Evolutionary conservation across 179 eudicot species (phyloP).

Genomic region (Corrigiola litoralis): DNA sequence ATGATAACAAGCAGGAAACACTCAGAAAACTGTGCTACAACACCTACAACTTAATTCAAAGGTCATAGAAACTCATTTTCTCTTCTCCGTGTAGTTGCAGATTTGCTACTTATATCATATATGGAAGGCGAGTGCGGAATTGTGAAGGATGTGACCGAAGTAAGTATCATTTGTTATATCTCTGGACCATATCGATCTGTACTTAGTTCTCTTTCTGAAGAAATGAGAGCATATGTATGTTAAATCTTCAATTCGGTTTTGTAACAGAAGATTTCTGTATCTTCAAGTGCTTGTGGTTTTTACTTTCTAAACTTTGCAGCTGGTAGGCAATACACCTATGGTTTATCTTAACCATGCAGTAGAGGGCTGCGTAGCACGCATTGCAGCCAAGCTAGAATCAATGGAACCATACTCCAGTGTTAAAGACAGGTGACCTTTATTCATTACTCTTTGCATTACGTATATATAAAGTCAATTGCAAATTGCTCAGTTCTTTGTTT

Average conservation of each 20-base stretch:
- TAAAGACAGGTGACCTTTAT: slow-evolving; percentile 58
- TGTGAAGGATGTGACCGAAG: slow-evolving; percentile 68
- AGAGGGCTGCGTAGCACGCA: slow-evolving; percentile 74
- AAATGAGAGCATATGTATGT: background rate
- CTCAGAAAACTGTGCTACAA: no score
- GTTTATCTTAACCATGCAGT: slow-evolving; percentile 67
- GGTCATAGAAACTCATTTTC: no score
- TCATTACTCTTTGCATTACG: background rate
- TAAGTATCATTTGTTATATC: slow-evolving; percentile 21
- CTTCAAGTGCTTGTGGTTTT: background rate
- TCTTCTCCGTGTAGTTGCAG: no score
- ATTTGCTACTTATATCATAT: background rate
- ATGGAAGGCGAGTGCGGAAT: slow-evolving; percentile 37
- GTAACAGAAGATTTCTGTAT: background rate
- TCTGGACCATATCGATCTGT: background rate
- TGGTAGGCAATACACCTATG: slow-evolving; percentile 72
- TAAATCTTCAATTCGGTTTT: background rate
- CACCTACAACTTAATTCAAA: no score
- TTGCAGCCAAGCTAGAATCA: slow-evolving; percentile 81
- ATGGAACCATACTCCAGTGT: slow-evolving; percentile 93
- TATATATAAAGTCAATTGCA: background rate
- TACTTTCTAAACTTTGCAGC: slow-evolving; percentile 29
- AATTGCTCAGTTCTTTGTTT: background rate
- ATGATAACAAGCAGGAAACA: no score
- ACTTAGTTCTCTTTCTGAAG: background rate